Evolutionary conservation across 129 eudicot genomes (phyloP).

Genomic region (Chrysanthemum makinoi): DNA sequence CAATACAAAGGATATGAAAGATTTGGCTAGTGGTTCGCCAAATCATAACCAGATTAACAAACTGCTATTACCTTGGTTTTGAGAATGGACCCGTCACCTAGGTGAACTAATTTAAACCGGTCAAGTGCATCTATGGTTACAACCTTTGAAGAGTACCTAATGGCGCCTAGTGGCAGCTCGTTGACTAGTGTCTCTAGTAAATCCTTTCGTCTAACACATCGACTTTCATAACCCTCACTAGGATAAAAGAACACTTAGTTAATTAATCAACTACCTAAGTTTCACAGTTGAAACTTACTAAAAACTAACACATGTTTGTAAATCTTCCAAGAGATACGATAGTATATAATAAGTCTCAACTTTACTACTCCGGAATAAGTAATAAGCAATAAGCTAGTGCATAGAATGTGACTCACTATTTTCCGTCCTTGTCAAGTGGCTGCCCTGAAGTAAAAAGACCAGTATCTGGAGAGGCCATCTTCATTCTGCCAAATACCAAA

Average conservation of each 20-base stretch:
- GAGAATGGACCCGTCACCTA: conserved; percentile 59
- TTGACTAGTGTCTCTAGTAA: conserved; percentile 56
- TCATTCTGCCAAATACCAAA: conserved; percentile 32
- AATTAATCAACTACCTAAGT: conserved; percentile 5
- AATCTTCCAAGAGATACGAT: too few relatives aligned
- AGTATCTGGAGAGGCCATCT: conserved; percentile 39
- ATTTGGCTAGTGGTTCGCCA: not conserved
- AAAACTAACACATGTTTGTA: not conserved
- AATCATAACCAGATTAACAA: not conserved
- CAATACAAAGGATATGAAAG: not conserved
- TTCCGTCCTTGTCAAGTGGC: conserved; percentile 30
- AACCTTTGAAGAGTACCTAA: conserved; percentile 75
- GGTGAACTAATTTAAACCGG: conserved; percentile 57
- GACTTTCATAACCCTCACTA: conserved; percentile 57
- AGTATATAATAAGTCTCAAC: too few relatives aligned
- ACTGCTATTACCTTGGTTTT: conserved; percentile 48
- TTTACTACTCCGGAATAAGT: too few relatives aligned
- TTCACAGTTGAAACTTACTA: not conserved
- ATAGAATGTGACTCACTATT: conserved; percentile 33
- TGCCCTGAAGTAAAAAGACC: conserved; percentile 39
- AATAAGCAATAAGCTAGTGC: not conserved
- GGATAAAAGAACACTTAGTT: not conserved
- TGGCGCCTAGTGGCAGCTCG: conserved; percentile 55
- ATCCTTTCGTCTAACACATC: conserved; percentile 67
- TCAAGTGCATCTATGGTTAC: conserved; percentile 60